These are phyloP conservation scores for Aegilops longissima DNA, from an alignment of 176 grass and related monocot species.

Conservation along the genomic window DNA sequence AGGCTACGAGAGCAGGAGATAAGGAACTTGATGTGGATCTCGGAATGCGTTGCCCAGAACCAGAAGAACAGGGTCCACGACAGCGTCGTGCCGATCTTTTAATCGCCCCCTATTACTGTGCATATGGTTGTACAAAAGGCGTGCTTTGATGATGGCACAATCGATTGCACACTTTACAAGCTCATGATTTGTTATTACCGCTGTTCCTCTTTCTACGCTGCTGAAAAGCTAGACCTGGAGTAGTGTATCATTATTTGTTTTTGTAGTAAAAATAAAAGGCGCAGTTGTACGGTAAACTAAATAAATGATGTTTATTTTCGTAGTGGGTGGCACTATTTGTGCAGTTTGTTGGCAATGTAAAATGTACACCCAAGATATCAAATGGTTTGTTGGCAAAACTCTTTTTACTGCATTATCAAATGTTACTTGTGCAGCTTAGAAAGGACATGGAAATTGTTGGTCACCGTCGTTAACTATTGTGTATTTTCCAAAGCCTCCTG, in stretches of 20 bases:
- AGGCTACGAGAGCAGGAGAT: slow-evolving; percentile 94
- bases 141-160: slow-evolving; percentile 29
- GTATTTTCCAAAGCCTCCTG: not conserved
- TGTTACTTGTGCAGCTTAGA: not conserved
- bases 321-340: not conserved
- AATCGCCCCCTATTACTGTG: slow-evolving; percentile 3
- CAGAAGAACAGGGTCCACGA: slow-evolving; percentile 92
- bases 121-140: slow-evolving; percentile 50
- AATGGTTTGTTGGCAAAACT: not conserved
- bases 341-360: slow-evolving; percentile 22
- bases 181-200: slow-evolving; percentile 5
- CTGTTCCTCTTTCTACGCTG: slow-evolving; percentile 4
- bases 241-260: slow-evolving; percentile 41
- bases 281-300: slow-evolving; percentile 26
- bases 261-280: slow-evolving; percentile 54
- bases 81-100: slow-evolving; percentile 95
- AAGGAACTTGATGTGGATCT: slow-evolving; percentile 98
- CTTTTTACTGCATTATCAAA: not conserved
- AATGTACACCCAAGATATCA: not conserved
- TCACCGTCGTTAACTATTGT: not conserved
- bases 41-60: slow-evolving; percentile 92
- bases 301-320: slow-evolving; percentile 36
- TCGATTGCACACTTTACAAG: slow-evolving; percentile 26
- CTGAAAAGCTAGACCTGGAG: slow-evolving; percentile 24
- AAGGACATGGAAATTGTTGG: not conserved